Base-by-base conservation (phyloP, 345 rosid species). In the Odontarrhena argentea region DNA sequence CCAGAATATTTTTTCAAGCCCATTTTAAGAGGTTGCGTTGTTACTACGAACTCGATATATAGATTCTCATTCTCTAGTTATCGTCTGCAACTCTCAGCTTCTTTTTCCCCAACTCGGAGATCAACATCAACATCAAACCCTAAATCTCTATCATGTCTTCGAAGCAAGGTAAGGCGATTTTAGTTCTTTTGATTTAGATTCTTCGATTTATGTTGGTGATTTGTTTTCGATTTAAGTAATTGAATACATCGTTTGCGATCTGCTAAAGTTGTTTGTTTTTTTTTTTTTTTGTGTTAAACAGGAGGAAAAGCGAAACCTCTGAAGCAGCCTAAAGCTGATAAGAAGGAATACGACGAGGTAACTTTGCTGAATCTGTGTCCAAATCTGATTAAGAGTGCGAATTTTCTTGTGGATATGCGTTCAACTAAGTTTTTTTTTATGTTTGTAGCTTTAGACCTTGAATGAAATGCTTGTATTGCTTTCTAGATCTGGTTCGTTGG, bases 291-390 rank as follows among this genome's bases (percentile, higher is more conserved):
- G 7, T 37, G 41, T 6, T 9, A 45, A 47, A 37, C n/a, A 85
- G 91, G 91, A 74, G 96, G 96, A 73, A 88, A 88, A 69, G 84
- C 87, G 34, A 88, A 88, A 77, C 96, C 96, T 68, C 81, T 88
- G 96, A 88, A 88, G 88, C 82, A 76, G 49, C 86, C 96, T 28
- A 88, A 86, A 73, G 45, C 70, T 36, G 85, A 76, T 0, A 88
- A 88, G 89, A 88, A 86, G 58, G 92, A 42, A 0, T 87, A 85
- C 69, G 95, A 87, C 51, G 95, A 89, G 89, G 96, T 89, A 78
- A 25, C 7, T 64, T 59, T 36, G 65, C 35, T 69, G 2, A 48
- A 49, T 41, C 7, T 7, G 7, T 10, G 15, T 54, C 3, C 43
- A 18, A 9, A 37, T 1, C 3, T 8, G 6, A 4, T 25, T 13